These are phyloP conservation scores for Chamaecrista fasciculata DNA, from an alignment of 306 rosid species.

Conservation along the genomic window DNA sequence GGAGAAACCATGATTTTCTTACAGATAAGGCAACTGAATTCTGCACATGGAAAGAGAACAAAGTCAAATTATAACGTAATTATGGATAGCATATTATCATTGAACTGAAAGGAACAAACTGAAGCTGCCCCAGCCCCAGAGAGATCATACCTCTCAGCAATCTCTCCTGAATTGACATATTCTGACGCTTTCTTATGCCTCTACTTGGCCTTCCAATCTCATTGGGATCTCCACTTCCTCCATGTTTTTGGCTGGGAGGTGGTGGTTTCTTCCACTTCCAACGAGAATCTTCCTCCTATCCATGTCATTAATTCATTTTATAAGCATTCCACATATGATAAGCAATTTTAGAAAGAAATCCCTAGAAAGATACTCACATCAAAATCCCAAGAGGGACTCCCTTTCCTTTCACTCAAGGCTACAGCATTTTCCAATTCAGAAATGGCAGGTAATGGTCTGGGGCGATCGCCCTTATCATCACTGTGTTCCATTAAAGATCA, in stretches of 20 bases:
- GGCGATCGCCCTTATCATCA: conserved; percentile 25
- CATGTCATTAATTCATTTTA: background rate
- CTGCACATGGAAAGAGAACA: conserved; percentile 31
- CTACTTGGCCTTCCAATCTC: conserved; percentile 16
- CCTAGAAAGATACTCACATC: conserved; percentile 45
- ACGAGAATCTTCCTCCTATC: conserved; percentile 43
- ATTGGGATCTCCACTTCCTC: conserved; percentile 12
- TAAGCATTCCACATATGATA: background rate
- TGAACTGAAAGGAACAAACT: background rate
- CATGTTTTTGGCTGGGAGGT: conserved; percentile 42
- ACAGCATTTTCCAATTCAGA: conserved; percentile 46
- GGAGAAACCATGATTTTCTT: conserved; percentile 46
- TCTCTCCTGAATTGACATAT: conserved; percentile 27
- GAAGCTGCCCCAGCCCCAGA: background rate
- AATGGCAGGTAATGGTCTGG: conserved; percentile 50
- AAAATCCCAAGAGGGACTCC: conserved; percentile 57
- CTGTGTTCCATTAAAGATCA: conserved; percentile 4
- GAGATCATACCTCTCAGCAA: conserved; percentile 43
- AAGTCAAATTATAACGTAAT: background rate
- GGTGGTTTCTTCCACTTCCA: conserved; percentile 69
- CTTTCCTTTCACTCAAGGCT: conserved; percentile 40
- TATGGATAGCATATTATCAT: background rate
- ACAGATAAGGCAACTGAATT: conserved; percentile 53
- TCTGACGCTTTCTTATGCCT: conserved; percentile 7
- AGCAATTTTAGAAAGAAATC: background rate